These are phyloP conservation scores for Fistulinella prunicolor DNA, from an alignment of 768 basidiomycete species.

Conservation along the genomic window DNA sequence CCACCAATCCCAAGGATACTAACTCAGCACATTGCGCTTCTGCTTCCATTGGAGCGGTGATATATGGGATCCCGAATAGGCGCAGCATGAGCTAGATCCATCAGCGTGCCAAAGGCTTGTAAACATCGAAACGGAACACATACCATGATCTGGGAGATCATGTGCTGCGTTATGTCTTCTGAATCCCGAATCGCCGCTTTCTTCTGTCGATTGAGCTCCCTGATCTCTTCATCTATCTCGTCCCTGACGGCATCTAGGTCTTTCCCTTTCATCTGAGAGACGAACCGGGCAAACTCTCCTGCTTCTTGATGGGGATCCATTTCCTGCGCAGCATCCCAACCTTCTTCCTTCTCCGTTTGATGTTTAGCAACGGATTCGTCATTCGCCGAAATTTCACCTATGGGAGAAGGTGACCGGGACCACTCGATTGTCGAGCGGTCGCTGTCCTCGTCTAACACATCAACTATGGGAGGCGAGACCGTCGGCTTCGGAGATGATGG, in stretches of 20 bases:
- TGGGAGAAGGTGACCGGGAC: conserved; percentile 41
- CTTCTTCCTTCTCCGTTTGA: conserved; percentile 33
- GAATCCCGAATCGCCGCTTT: conserved; percentile 91
- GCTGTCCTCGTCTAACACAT: conserved; percentile 14
- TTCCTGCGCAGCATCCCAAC: conserved; percentile 85
- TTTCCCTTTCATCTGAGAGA: conserved; percentile 87
- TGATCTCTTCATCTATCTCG: conserved; percentile 93
- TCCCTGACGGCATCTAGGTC: conserved; percentile 75
- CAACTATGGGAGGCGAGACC: conserved; percentile 1
- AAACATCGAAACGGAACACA: conserved; percentile 10
- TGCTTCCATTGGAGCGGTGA: conserved; percentile 99
- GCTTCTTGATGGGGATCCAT: conserved; percentile 78
- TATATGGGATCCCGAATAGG: conserved; percentile 95
- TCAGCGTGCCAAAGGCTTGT: conserved; percentile 5
- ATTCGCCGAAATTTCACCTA: neutral
- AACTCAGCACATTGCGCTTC: conserved; percentile 98
- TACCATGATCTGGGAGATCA: conserved; percentile 84
- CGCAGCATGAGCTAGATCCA: conserved; percentile 73
- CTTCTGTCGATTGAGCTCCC: conserved; percentile 72
- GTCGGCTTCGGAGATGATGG: conserved; percentile 13
- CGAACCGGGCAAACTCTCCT: conserved; percentile 87
- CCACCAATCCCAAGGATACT: conserved; percentile 79
- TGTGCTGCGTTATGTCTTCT: conserved; percentile 93
- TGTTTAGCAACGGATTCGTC: conserved; percentile 18
- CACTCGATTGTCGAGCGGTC: conserved; percentile 32